Conservation (phyloP, 2,329 filamentous ascomycete species). For the Pseudofabraea citricarpa region DNA sequence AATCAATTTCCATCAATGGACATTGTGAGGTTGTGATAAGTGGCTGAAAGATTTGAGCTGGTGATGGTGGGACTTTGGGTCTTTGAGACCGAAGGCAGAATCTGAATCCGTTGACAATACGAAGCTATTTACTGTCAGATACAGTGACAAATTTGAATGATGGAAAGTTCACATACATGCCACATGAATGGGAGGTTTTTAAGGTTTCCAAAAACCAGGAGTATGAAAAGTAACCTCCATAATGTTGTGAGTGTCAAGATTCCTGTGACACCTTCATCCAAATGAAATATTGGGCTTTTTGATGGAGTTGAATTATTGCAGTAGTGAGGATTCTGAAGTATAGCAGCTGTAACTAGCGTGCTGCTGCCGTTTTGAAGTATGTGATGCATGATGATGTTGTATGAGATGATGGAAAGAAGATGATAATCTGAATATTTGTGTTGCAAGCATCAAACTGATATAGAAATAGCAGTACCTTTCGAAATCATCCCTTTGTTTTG, state of each 20-base stretch:
- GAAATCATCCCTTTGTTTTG: too few species aligned
- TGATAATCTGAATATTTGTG: too few species aligned
- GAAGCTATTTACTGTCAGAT: too few species aligned
- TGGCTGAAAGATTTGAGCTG: conserved; percentile 57
- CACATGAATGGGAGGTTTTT: conserved; percentile 58
- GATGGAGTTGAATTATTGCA: neutral
- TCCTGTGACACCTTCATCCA: conserved; percentile 9
- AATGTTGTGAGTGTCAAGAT: conserved; percentile 23
- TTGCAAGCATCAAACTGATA: too few species aligned
- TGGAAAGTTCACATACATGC: conserved; percentile 47
- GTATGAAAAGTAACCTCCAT: conserved; percentile 27
- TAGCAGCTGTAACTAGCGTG: neutral
- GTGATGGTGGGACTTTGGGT: conserved; percentile 35
- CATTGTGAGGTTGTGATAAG: conserved; percentile 56
- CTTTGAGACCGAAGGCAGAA: conserved; percentile 37
- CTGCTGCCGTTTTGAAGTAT: neutral
- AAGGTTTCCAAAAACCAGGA: conserved; percentile 45
- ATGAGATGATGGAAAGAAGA: too few species aligned
- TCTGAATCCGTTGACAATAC: conserved; percentile 35
- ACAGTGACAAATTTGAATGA: too few species aligned
- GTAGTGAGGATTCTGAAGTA: neutral
- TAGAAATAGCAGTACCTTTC: too few species aligned
- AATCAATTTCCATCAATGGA: conserved; percentile 62
- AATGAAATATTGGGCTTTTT: neutral
- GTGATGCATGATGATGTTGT: neutral